phyloP scores from a whole-genome alignment of 345 rosid species.

The Leavenworthia alabamica region DNA sequence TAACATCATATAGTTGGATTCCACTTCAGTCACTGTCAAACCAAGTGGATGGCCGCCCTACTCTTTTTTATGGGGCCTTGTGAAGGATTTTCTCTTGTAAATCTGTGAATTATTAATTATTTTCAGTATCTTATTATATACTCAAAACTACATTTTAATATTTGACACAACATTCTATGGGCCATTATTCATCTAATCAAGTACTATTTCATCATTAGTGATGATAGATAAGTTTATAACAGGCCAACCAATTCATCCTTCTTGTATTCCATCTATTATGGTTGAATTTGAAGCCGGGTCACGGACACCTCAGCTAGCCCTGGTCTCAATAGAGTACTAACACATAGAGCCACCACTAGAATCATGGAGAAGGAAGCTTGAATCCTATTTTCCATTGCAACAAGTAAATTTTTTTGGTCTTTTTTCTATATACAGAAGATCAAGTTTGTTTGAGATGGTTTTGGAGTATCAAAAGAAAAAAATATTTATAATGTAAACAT shows the following conservation, averaged over 20 bases:
- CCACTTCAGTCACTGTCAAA: slow-evolving; percentile 53
- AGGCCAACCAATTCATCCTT: not conserved
- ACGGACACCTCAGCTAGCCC: too few relatives aligned
- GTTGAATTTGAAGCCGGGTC: too few relatives aligned
- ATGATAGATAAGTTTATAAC: too few relatives aligned
- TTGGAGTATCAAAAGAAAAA: not conserved
- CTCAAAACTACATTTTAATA: not conserved
- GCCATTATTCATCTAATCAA: not conserved
- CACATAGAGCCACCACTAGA: too few relatives aligned
- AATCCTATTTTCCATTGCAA: not conserved
- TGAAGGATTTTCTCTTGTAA: not conserved
- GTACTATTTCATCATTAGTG: not conserved
- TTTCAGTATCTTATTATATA: not conserved
- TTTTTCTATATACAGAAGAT: not conserved
- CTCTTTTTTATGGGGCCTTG: not conserved
- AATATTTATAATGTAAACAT: not conserved
- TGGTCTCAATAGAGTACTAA: too few relatives aligned
- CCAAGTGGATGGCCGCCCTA: slow-evolving; percentile 27
- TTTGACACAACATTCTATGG: not conserved
- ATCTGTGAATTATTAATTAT: not conserved
- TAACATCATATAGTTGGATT: slow-evolving; percentile 36
- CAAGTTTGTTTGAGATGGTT: not conserved
- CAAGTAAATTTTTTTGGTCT: not conserved
- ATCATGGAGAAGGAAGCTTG: too few relatives aligned
- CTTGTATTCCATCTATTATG: too few relatives aligned